Evolutionary conservation across 2,329 filamentous ascomycete genomes (phyloP), one percentile per base, ranked within the genome.

Genomic region (Claviceps sp.): DNA sequence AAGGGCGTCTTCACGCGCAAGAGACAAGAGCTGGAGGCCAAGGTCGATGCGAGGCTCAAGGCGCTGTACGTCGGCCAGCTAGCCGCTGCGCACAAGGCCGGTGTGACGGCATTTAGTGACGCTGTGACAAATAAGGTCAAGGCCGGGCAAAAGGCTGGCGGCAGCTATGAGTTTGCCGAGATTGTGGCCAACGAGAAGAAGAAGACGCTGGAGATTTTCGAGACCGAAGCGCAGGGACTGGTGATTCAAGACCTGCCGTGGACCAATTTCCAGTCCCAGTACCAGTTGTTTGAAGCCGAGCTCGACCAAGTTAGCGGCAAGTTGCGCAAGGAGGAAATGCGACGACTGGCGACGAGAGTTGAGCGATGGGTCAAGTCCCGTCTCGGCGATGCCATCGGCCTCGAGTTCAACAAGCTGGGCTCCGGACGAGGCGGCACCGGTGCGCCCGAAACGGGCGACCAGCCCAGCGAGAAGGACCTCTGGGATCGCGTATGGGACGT

Each of bases 321-420:
- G 56, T 72, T 98, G 59, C 81, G 93, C 60, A 90, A 93, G 63
- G 93, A 98, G 58, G 93, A 98, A 70, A 95, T 98, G 89, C 82
- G 91, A 56, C 82, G 93, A 22, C 73, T 98, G 56, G 90, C 93
- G 2, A 93, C 84, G 36, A 81, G 93, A 20, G 86, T 96, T 24
- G 93, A 98, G 70, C 82, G 91, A 60, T 96, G 90, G 88, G 90
- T 98, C 56, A 84, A 85, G 62, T 89, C 88, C 53, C 84, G 89
- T 47, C 77, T 98, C 37, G 83, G 84, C 37, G 93, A 98, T 64
- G 87, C 87, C 16, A 76, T 97, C 44, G 89, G 91, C 14, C 72
- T 97, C 18, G 90, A 97, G 64, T 97, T 98, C 76, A 97, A 95
- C 72, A 93, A 90, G 65, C 79, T 97, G 48, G 91, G 91, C 4